Conservation (phyloP, 176 grass and related monocot species). For the Secale cereale region DNA sequence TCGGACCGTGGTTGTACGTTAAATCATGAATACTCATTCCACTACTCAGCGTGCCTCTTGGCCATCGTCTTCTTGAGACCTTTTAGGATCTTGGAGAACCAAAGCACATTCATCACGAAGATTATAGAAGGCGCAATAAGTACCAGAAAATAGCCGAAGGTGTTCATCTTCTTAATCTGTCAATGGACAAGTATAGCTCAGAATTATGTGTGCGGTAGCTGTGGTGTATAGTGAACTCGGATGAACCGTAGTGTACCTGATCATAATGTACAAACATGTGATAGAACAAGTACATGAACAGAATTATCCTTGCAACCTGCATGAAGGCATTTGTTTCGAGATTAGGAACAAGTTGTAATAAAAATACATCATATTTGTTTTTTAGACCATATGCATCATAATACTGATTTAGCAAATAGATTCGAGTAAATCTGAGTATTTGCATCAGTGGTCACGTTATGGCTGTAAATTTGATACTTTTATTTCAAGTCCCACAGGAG, state of each 20-base stretch:
- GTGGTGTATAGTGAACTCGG: not conserved
- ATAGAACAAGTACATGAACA: slow-evolving; percentile 91
- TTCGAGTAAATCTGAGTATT: not conserved
- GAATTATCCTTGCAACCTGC: slow-evolving; percentile 80
- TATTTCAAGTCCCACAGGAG: not conserved
- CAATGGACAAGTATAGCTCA: not conserved
- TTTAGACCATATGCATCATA: not conserved
- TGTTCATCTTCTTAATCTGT: slow-evolving; percentile 78
- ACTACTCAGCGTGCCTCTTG: slow-evolving; percentile 61
- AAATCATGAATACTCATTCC: not conserved
- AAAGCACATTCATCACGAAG: slow-evolving; percentile 78
- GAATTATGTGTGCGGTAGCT: slow-evolving; percentile 9
- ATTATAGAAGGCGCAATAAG: slow-evolving; percentile 52
- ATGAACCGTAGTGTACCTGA: slow-evolving; percentile 43
- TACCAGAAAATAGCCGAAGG: slow-evolving; percentile 60
- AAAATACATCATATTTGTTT: not conserved
- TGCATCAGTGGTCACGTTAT: not conserved
- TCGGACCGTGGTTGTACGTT: not conserved
- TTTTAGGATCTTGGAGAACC: slow-evolving; percentile 94
- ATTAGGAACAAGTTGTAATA: not conserved
- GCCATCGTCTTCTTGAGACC: slow-evolving; percentile 82
- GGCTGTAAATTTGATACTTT: not conserved
- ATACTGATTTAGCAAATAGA: not conserved
- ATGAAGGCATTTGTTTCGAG: slow-evolving; percentile 20
- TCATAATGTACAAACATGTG: slow-evolving; percentile 77